Base-by-base conservation (phyloP, 2,329 filamentous ascomycete species). In the Xylaria sp. region DNA sequence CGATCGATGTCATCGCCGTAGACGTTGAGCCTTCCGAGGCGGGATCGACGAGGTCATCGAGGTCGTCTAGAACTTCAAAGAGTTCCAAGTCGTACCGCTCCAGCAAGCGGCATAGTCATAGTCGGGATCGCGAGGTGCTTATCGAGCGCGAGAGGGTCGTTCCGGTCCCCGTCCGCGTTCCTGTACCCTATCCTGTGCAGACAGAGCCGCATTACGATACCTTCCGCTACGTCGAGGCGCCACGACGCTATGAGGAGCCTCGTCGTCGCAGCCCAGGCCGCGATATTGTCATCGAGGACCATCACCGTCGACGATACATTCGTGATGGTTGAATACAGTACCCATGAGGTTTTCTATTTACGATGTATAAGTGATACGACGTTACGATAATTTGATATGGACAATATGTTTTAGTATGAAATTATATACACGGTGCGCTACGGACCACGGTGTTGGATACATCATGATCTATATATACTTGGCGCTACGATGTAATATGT, bases 201-300 rank as follows among this genome's bases (percentile, higher is more conserved):
- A 80, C 83, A 6, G 81, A 80, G 68, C 77, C 76, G 15, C 77
- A 81, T 68, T 83, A 83, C 69, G 85, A 86, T 44, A 84, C 84
- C 36, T 88, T 80, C 73, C 84, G 86, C 6, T 87, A 87, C 72
- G 81, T 88, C 58, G 84, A 87, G 66, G 84, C 83, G 0, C 82
- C 84, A 31, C 79, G 82, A 59, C 77, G 81, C 26, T 78, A 77
- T 59, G 53, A 57, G 2, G 80, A 81, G 40, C 77, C 77, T n/a
- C 70, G 76, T 17, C 77, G 51, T 71, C 77, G 54, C 72, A 81
- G 69, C 78, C 79, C 71, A 1, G 77, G 77, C 6, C 74, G 65
- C 48, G 75, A 79, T 69, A 78, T 79, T 40, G 67, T 79, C 28
- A 77, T 79, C 51, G 77, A 79, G 64, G 77, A 79, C 63, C 75